Evolutionary conservation across 2,329 filamentous ascomycete species (phyloP).

Genomic region (Fusarium sp.): DNA sequence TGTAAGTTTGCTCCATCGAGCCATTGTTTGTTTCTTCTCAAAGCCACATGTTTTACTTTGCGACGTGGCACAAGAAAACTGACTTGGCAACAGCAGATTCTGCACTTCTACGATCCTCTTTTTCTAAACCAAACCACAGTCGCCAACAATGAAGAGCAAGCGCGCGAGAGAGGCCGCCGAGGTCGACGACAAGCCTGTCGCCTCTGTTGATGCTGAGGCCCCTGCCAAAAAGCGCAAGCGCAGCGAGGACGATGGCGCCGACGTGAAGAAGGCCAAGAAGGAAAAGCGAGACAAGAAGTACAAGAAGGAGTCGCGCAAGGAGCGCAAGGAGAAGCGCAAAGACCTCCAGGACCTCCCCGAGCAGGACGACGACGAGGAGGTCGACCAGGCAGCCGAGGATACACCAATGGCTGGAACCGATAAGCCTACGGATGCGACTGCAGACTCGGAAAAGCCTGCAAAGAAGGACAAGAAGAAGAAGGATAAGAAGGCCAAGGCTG

Average conservation of each 20-base stretch:
- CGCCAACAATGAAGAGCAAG: constrained; percentile 56
- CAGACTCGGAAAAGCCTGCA: constrained; percentile 40
- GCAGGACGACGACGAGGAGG: constrained; percentile 48
- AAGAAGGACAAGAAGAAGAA: constrained; percentile 52
- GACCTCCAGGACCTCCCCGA: constrained; percentile 57
- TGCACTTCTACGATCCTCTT: constrained; percentile 18
- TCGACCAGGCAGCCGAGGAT: constrained; percentile 40
- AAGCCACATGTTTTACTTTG: constrained; percentile 31
- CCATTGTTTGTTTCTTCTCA: constrained; percentile 22
- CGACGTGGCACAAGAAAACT: constrained; percentile 23
- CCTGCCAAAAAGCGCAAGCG: constrained; percentile 58
- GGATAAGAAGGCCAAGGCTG: constrained; percentile 51
- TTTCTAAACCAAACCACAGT: constrained; percentile 10
- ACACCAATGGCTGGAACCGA: constrained; percentile 46
- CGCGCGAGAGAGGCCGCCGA: constrained; percentile 55
- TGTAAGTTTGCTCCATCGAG: constrained; percentile 26
- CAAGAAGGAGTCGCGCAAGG: constrained; percentile 55
- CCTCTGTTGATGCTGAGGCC: constrained; percentile 42
- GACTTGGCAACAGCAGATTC: constrained; percentile 24
- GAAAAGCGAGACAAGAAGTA: constrained; percentile 55
- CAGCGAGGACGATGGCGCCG: constrained; percentile 47
- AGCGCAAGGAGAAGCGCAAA: constrained; percentile 60
- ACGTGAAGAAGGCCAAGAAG: constrained; percentile 54
- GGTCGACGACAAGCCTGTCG: constrained; percentile 48
- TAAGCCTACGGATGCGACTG: constrained; percentile 35